Conservation (phyloP, 2,329 filamentous ascomycete species). For the Cladosporium phlei region DNA sequence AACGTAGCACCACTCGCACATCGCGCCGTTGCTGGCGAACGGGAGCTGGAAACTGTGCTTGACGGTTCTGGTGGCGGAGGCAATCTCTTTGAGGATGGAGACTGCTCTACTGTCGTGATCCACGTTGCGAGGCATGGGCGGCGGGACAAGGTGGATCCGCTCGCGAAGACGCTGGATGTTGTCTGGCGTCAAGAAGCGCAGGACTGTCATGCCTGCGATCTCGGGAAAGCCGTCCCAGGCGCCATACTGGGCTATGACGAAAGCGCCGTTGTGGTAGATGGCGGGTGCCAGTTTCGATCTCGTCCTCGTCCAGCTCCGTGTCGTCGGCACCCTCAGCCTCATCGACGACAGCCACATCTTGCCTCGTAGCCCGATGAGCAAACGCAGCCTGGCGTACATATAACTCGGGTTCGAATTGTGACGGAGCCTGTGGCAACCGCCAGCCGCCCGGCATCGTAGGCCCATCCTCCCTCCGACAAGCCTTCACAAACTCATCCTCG, state of each 20-base stretch:
- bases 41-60: conserved; percentile 15
- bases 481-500: neutral
- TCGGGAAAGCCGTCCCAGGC: conserved; percentile 24
- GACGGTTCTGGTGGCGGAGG: neutral
- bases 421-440: no score
- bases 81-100: neutral
- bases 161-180: conserved; percentile 24
- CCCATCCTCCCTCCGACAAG: neutral
- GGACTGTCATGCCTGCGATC: conserved; percentile 23
- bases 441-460: neutral
- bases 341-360: no score
- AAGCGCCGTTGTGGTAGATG: conserved; percentile 22
- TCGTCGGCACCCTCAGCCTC: no score
- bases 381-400: no score
- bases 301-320: no score
- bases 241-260: conserved; percentile 27
- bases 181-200: conserved; percentile 23
- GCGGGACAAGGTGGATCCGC: neutral
- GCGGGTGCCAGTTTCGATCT: conserved; percentile 20
- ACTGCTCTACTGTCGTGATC: neutral
- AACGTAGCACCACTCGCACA: conserved; percentile 28
- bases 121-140: no score
- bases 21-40: conserved; percentile 21
- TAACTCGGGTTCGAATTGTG: no score
- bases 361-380: no score